Evolutionary conservation across 2,329 filamentous ascomycete genomes (phyloP), one percentile per base, ranked within the genome.

Genomic region (Fusarium clavum): DNA sequence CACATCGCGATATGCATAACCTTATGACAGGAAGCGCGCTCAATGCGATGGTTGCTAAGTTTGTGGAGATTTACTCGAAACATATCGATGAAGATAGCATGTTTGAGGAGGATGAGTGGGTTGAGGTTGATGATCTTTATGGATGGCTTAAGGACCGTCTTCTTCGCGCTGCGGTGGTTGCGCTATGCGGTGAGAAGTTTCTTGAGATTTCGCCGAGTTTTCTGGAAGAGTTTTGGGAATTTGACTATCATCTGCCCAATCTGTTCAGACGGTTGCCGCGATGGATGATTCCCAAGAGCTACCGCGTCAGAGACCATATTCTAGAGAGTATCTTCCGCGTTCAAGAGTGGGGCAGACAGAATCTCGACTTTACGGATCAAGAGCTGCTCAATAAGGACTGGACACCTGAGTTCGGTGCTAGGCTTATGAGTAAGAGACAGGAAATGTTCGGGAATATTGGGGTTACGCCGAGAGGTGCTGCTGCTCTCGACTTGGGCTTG

Each of bases 381-480:
- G 40, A 61, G 0, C 13, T 64, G 0, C 40, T 73, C 8, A 62
- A 57, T 6, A 59, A 55, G 1, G 65, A 75, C 1, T 76, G 74
- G 74, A 76, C 73, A 1, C 30, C 66, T 0, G 60, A 72, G 45
- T 76, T 67, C 43, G 74, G 73, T 2, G 58, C 71, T 1, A 78
- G 63, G 14, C 34, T 79, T 6, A 74, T 79, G 69, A 70, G 72
- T 12, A 55, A 69, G 5, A 63, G 77, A 20, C 75, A 73, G 2
- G 49, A 45, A 18, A 68, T 74, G 61, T 73, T 70, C 0, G 11
- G 25, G 13, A 68, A 40, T 6, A 51, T 57, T 22, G 72, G 70
- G 0, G 29, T 74, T 22, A 61, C 48, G 8, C 71, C 43, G 10
- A 56, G 30, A 53, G 57, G 67, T 5, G 58, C 57, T 6, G 70